Conservation (phyloP, 2,329 filamentous ascomycete species). For the Eutypella sp. region DNA sequence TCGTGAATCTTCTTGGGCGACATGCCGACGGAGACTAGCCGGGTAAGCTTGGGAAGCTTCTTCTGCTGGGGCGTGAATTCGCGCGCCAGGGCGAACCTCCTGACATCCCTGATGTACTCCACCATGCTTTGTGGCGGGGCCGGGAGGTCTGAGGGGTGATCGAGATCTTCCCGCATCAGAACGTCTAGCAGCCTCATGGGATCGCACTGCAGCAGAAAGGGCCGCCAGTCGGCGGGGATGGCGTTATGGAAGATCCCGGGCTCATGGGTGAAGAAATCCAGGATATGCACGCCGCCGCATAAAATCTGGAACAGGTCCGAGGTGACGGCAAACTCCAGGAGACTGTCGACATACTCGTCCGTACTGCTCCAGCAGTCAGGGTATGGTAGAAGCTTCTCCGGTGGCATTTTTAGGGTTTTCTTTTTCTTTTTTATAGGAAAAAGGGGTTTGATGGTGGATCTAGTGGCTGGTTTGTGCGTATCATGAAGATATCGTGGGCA, state of each 20-base stretch:
- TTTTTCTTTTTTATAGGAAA: no score
- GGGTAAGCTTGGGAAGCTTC: slow-evolving; percentile 56
- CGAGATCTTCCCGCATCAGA: slow-evolving; percentile 71
- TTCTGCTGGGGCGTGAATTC: slow-evolving; percentile 45
- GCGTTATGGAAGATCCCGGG: slow-evolving; percentile 77
- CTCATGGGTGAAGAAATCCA: slow-evolving; percentile 88
- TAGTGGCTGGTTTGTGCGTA: no score
- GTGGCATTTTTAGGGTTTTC: slow-evolving; percentile 36
- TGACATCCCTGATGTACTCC: slow-evolving; percentile 66
- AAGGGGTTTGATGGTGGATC: no score
- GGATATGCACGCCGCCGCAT: slow-evolving; percentile 94
- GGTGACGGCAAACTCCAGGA: slow-evolving; percentile 70
- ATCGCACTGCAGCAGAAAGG: slow-evolving; percentile 66
- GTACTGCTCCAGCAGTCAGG: slow-evolving; percentile 62
- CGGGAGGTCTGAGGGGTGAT: slow-evolving; percentile 25
- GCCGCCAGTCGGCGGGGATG: slow-evolving; percentile 74
- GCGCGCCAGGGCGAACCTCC: slow-evolving; percentile 62
- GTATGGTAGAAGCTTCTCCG: slow-evolving; percentile 59
- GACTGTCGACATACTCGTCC: slow-evolving; percentile 73
- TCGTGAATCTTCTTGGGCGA: slow-evolving; percentile 94
- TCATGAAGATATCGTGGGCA: no score
- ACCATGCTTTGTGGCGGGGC: slow-evolving; percentile 58
- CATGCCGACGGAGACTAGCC: slow-evolving; percentile 81
- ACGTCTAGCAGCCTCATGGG: slow-evolving; percentile 76
- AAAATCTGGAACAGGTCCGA: slow-evolving; percentile 77